Base-by-base conservation (phyloP, 257 asterid genomes). In the Euphrasia confusa region DNA sequence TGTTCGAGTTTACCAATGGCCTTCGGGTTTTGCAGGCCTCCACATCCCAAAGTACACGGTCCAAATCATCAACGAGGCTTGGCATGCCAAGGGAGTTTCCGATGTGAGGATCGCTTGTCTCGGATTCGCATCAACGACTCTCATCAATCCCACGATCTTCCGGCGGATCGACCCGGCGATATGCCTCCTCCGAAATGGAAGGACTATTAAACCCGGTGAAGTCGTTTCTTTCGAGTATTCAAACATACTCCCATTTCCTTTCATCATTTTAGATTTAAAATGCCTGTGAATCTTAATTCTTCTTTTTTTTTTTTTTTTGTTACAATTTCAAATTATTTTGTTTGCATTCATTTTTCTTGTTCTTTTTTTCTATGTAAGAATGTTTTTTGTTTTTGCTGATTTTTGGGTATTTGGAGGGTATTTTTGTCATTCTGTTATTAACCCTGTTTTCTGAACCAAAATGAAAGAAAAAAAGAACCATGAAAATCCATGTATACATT, bases 221-320 rank as follows among this genome's bases (percentile, higher is more conserved):
- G 75, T 84, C 0, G 77, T 87, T 67, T 77, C 84, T 5, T 87
- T 87, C 60, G 78, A 79, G 4, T 87, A 84, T 55, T 82, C 95
- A 1, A 87, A 84, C 53, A 40, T 80, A 15, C 71, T 80, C 27
- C 88, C 90, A 26, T 84, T 77, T 49, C 75, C 79, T 4, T 77
- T 84, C 0, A 9, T 5, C 3, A 78, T 84, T 28, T 0, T 71
- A 0, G 60, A 45, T 40, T 42, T 82, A 21, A 79, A 82, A 60
- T 87, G 95, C 54, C 35, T 48, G 15, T 80, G 62, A 74, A 12
- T 49, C 44, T 1, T 27, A n/a, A 11, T 26, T 40, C 2, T 32
- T 54, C 11, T 15, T 30, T 4, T 32, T 54, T 13, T 33, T 81
- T 47, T n/a, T n/a, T 12, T 48, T 48, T 5, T 48, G 2, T 48